Evolutionary conservation across 441 rosid species (phyloP).

Genomic region (Populus hybrid): DNA sequence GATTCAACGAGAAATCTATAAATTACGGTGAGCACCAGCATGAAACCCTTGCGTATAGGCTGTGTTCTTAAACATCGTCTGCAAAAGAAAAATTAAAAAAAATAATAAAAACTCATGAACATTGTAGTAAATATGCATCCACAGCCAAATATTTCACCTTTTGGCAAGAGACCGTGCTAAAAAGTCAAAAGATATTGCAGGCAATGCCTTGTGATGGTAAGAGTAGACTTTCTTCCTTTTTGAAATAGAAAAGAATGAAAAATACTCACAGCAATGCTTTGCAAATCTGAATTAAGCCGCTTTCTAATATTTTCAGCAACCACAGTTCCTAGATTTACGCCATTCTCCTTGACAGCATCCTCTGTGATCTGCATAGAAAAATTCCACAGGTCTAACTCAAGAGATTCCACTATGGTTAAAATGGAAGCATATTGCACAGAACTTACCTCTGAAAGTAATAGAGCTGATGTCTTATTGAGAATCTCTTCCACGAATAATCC

Average conservation of each 20-base stretch:
- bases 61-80: conserved; percentile 67
- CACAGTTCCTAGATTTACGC: conserved; percentile 45
- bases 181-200: not conserved
- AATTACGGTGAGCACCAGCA: conserved; percentile 26
- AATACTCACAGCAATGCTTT: conserved; percentile 56
- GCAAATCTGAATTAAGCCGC: conserved; percentile 55
- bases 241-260: not conserved
- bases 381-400: conserved; percentile 4
- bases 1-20: not conserved
- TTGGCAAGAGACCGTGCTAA: not conserved
- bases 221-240: not conserved
- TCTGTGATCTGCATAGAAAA: conserved; percentile 42
- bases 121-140: not conserved
- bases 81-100: conserved; percentile 20
- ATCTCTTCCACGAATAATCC: conserved; percentile 67
- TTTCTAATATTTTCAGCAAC: conserved; percentile 44
- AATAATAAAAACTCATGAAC: not conserved
- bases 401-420: not conserved
- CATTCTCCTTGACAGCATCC: conserved; percentile 36
- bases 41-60: conserved; percentile 44
- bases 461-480: conserved; percentile 49
- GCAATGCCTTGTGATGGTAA: not conserved
- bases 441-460: conserved; percentile 56
- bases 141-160: not conserved
- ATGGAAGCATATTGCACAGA: not conserved